Evolutionary conservation across 495 filamentous ascomycete species (phyloP).

Genomic region (Talaromyces wortmannii): DNA sequence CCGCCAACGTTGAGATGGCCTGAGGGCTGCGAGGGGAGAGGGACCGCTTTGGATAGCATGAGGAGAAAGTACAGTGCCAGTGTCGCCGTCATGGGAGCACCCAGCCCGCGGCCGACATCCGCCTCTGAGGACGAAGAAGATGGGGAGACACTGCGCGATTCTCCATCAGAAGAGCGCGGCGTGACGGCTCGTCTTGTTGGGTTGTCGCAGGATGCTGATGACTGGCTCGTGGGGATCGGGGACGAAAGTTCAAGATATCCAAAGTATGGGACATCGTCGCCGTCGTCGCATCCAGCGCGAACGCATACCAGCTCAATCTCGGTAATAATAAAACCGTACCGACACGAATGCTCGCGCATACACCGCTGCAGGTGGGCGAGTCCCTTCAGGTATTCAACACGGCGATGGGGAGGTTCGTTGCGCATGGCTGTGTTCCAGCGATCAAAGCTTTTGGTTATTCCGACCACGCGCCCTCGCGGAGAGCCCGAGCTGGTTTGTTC

Average conservation of each 20-base stretch:
- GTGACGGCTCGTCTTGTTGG: not conserved
- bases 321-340: constrained; percentile 91
- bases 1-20: constrained; percentile 77
- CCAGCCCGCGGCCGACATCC: constrained; percentile 20
- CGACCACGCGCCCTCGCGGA: constrained; percentile 73
- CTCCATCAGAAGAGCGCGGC: not conserved
- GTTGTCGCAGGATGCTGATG: constrained; percentile 3
- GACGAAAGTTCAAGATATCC: constrained; percentile 73
- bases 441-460: constrained; percentile 81
- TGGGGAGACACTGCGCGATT: constrained; percentile 16
- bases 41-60: constrained; percentile 74
- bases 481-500: constrained; percentile 66
- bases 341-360: constrained; percentile 88
- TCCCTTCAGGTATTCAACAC: constrained; percentile 78
- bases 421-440: constrained; percentile 94
- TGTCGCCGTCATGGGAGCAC: constrained; percentile 58
- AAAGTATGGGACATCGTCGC: constrained; percentile 68
- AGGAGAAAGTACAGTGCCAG: constrained; percentile 72
- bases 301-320: constrained; percentile 92
- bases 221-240: constrained; percentile 45
- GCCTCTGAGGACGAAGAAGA: constrained; percentile 2
- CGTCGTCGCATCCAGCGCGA: constrained; percentile 63
- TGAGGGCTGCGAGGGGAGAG: constrained; percentile 55
- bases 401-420: constrained; percentile 67
- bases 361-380: constrained; percentile 76